Conservation (phyloP, 177 flowering plant genomes). For the Vitis hybrid region DNA sequence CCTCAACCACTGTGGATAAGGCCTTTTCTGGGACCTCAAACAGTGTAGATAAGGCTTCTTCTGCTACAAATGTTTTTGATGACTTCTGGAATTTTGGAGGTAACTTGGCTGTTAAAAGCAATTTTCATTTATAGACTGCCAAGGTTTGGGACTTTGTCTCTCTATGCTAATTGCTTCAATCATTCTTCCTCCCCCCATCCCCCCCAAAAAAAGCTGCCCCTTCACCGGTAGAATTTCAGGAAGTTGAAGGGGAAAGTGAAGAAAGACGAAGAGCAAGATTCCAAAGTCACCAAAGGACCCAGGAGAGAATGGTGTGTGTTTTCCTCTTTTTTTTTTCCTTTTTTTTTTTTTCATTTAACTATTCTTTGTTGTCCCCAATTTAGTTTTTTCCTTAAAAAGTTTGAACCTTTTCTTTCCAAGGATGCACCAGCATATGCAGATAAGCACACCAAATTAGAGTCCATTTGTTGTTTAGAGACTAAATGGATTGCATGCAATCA, state of each 20-base stretch:
- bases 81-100: conserved; percentile 56
- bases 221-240: conserved; percentile 62
- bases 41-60: conserved; percentile 27
- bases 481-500: too few relatives aligned
- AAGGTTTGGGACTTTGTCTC: background rate
- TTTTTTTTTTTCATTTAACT: background rate
- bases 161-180: conserved; percentile 16
- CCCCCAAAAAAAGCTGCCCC: conserved; percentile 30
- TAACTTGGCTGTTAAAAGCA: conserved; percentile 12
- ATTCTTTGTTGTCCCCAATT: conserved; percentile 1
- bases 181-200: conserved; percentile 9
- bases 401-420: background rate
- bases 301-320: conserved; percentile 65
- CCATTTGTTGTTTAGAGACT: background rate
- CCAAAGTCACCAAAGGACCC: conserved; percentile 60
- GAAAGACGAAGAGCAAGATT: conserved; percentile 79
- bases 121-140: background rate
- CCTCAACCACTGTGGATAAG: conserved; percentile 4
- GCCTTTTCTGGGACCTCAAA: conserved; percentile 21
- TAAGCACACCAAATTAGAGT: background rate
- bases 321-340: background rate
- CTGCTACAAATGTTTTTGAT: conserved; percentile 28
- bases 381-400: too few relatives aligned
- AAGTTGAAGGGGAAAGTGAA: conserved; percentile 76
- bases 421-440: background rate